phyloP scores from a whole-genome alignment of 164 flowering plant genomes.

The Umbellularia californica region DNA sequence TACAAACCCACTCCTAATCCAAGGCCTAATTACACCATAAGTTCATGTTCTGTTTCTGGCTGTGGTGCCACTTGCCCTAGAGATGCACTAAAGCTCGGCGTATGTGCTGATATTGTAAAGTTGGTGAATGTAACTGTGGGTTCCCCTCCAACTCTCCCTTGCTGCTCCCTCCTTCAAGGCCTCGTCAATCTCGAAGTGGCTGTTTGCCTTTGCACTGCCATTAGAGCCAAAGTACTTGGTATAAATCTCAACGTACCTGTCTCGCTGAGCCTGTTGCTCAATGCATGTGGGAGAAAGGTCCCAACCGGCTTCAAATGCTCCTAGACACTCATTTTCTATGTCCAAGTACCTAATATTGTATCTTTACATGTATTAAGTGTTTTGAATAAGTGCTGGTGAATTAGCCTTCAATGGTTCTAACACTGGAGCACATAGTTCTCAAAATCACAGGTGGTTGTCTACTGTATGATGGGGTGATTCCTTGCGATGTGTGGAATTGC shows the following conservation, averaged over 20 bases:
- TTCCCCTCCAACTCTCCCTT: conserved; percentile 44
- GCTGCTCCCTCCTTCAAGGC: conserved; percentile 35
- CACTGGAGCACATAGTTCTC: no score
- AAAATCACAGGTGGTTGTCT: no score
- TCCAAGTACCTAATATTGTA: neutral
- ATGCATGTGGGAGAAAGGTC: conserved; percentile 55
- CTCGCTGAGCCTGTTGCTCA: conserved; percentile 57
- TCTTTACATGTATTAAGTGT: no score
- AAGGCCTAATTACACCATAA: conserved; percentile 46
- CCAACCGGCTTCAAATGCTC: conserved; percentile 53
- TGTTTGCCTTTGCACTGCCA: no score
- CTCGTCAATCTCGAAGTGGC: no score
- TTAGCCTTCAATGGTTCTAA: no score
- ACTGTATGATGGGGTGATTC: no score
- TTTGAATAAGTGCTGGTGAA: no score
- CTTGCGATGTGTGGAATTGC: no score
- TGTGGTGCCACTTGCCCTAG: no score
- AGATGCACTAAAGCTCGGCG: conserved; percentile 32
- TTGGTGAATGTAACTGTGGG: conserved; percentile 53
- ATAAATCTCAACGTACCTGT: conserved; percentile 44
- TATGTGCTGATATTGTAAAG: conserved; percentile 60
- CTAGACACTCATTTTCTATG: neutral
- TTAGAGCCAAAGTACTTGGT: conserved; percentile 61
- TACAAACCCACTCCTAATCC: neutral
- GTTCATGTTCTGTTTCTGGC: conserved; percentile 23